These are phyloP conservation scores for Zanthoxylum bungeanum DNA, from an alignment of 345 rosid species.

Conservation along the genomic window DNA sequence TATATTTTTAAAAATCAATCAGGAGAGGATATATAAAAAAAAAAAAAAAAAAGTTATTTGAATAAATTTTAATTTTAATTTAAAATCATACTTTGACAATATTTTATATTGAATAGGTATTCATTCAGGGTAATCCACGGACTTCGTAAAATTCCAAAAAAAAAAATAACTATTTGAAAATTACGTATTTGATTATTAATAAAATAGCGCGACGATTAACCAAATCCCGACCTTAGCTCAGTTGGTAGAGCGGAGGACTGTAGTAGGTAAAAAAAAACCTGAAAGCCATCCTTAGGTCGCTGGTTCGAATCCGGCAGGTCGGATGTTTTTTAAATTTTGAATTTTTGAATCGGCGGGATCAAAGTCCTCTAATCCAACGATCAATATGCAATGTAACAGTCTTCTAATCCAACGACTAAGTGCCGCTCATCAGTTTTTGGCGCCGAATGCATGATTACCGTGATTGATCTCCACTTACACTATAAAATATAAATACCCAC, in stretches of 20 bases:
- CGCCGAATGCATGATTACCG: neutral
- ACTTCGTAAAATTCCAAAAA: no score
- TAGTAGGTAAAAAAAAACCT: slow-evolving; percentile 22
- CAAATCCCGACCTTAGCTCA: slow-evolving; percentile 81
- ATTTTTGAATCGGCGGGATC: slow-evolving; percentile 1
- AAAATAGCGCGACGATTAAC: fast-evolving
- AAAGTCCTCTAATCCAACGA: neutral
- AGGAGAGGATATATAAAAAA: no score
- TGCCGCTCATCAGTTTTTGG: neutral
- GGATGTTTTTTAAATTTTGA: slow-evolving; percentile 22
- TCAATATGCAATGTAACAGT: neutral
- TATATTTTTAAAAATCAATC: no score
- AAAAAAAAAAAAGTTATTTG: no score
- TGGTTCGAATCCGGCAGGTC: slow-evolving; percentile 88
- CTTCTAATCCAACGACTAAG: neutral
- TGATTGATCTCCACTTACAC: neutral
- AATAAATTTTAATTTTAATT: no score
- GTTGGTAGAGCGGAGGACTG: slow-evolving; percentile 97
- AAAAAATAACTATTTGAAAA: no score
- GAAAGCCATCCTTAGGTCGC: slow-evolving; percentile 62
- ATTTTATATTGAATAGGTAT: no score
- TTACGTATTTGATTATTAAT: no score
- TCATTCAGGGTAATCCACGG: no score
- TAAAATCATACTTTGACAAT: no score
- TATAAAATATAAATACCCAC: neutral